Evolutionary conservation across 176 grass and related monocot species (phyloP).

Genomic region (Aegilops longissima): DNA sequence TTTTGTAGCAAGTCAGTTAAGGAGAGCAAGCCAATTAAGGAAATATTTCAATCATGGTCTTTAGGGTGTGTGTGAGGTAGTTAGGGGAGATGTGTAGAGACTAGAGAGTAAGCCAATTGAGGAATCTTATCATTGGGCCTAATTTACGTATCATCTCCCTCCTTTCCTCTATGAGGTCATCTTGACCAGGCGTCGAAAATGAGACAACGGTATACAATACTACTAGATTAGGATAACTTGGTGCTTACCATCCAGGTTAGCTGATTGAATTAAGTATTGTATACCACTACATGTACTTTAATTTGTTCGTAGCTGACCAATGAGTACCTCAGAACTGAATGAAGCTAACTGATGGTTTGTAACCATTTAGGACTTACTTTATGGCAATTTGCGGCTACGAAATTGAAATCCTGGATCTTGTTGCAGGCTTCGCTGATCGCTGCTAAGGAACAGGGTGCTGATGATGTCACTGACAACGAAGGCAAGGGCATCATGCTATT

Average conservation of each 20-base stretch:
- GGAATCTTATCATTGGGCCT: not conserved
- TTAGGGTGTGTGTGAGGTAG: not conserved
- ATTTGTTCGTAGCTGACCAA: not conserved
- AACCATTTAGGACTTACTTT: not conserved
- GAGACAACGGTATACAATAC: not conserved
- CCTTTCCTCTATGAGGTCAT: not conserved
- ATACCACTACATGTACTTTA: not conserved
- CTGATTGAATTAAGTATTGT: not conserved
- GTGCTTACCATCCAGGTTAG: not conserved
- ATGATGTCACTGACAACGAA: not conserved
- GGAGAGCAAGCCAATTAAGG: not conserved
- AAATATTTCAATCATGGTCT: not conserved
- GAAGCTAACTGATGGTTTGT: not conserved
- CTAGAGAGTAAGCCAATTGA: not conserved
- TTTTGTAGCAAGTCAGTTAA: not conserved
- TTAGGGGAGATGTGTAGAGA: not conserved
- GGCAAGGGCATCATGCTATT: constrained; percentile 43
- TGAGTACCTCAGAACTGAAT: not conserved
- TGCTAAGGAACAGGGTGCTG: constrained; percentile 59
- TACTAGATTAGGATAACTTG: not conserved
- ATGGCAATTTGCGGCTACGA: not conserved
- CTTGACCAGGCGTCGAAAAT: not conserved
- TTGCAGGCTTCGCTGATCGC: constrained; percentile 55
- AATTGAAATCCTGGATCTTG: constrained; percentile 14
- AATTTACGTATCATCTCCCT: not conserved